A percentile compares a stretch with the other conserved stretches of the same genome.
Conservation (phyloP, 495 filamentous ascomycete genomes). For the Aspergillus haitiensis region DNA sequence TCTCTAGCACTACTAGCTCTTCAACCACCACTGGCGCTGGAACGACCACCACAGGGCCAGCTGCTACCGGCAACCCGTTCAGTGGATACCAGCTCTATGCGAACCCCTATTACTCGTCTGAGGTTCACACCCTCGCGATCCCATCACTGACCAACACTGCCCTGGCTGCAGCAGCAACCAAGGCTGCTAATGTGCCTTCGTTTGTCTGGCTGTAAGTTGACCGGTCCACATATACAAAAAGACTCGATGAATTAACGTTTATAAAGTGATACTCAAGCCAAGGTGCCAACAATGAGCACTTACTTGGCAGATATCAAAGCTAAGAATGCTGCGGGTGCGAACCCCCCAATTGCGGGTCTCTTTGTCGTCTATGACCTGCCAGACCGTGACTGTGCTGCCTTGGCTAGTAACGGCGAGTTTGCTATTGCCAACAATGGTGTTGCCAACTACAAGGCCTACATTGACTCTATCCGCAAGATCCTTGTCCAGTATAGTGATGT, state of each 20-base stretch:
- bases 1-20: constrained; percentile 7
- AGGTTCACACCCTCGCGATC: constrained; percentile 52
- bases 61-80: constrained; percentile 19
- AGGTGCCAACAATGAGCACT: constrained; percentile 58
- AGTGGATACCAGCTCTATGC: constrained; percentile 53
- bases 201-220: constrained; percentile 69
- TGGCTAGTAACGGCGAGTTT: constrained; percentile 76
- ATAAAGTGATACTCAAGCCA: constrained; percentile 56
- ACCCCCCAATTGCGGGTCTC: constrained; percentile 48
- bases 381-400: constrained; percentile 74
- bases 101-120: constrained; percentile 59
- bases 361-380: constrained; percentile 77
- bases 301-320: constrained; percentile 56
- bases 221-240: neutral
- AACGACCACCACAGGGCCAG: constrained; percentile 33
- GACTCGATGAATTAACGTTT: neutral
- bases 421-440: constrained; percentile 59
- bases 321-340: constrained; percentile 55
- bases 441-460: constrained; percentile 67
- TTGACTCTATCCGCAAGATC: constrained; percentile 54
- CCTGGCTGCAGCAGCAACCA: constrained; percentile 39
- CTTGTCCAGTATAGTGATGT: constrained; percentile 35
- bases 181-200: constrained; percentile 63
- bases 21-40: constrained; percentile 9
- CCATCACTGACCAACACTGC: constrained; percentile 43